Base-by-base conservation (phyloP, 1,139 yeast species). In the Saccharomyces hybrid region DNA sequence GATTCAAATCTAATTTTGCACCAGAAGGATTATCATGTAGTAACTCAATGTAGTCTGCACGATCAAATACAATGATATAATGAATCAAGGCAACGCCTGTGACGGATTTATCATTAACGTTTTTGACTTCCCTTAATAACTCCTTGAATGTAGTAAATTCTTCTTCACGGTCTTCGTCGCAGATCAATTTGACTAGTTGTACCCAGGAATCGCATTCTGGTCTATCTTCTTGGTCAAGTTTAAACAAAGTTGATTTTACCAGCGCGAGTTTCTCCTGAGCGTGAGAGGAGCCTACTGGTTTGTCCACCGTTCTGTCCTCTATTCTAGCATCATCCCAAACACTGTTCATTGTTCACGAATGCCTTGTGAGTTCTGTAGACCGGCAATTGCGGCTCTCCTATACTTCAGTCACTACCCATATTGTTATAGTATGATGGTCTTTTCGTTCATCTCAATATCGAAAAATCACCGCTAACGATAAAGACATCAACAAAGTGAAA, bases 21-120 rank as follows among this genome's bases (percentile, higher is more conserved):
- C 54, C 52, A 7, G 50, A 16, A 3, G 50, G 34, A 19, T 67
- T 58, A 13, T 64, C 61, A 25, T 71, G 60, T 34, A 83, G 67
- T 3, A 76, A 59, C 52, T 82, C 84, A 1, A 66, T 59, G 52
- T 63, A 66, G n/a, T 58, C 48, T 11, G 68, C 59, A 34, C 62
- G 60, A 51, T 67, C 61, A 51, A 56, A 67, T 8, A 63, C 65
- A 32, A 67, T 57, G 32, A 62, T 55, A 52, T 65, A 64, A 46
- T 62, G 66, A 7, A 65, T 55, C 49, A 67, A 49, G 7, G 68
- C 62, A 3, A 66, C 62, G 7, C 70, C 70, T 3, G 69, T 64
- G 2, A 55, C 27, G 3, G 56, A 42, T 42, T 51, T 57, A 47
- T 61, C 64, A 49, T 66, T 65, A 2, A 62, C 60, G 49, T 62